Base-by-base conservation (phyloP, 2,329 filamentous ascomycete genomes). In the Gaeumannomyces tritici region DNA sequence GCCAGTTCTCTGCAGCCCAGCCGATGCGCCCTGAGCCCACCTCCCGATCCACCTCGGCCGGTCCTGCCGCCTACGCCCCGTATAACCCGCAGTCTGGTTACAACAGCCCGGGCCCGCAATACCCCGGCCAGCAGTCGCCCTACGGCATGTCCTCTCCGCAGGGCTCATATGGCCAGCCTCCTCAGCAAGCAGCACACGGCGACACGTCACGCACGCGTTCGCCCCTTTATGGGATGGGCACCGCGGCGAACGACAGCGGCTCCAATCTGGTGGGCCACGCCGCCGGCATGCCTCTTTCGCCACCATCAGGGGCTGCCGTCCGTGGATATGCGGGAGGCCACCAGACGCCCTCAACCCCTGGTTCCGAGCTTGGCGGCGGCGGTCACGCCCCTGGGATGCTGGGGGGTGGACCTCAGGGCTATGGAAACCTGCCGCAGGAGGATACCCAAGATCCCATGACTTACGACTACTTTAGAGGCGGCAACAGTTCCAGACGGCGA, bases 381-480 rank as follows among this genome's bases (percentile, higher is more conserved):
- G 6, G 58, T 2, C 77, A 79, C 3, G 76, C 79, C 1, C 78
- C 78, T 5, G 81, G 82, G 13, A 81, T 83, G 64, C 70, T 85
- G 24, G 83, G 83, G 24, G 83, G 83, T 61, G 83, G 84, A 2
- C 82, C 83, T 1, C 75, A 78, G 60, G 84, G 85, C 0, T 88
- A 88, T 69, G 85, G 83, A 18, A 80, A 80, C 29, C 70, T 88
- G 62, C 80, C 83, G 0, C 84, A 87, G 69, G 72, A 74, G 55
- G 83, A 85, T 62, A 73, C 75, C 21, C 70, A 70, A 26, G 80
- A 83, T 55, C 80, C 81, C 11, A 72, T 76, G 66, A 76, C 79
- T 64, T 85, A 85, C 66, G 83, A 85, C 69, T 85, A 85, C 66
- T 85, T 85, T 71, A 77, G 83, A 31, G 74, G 76, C 4, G 74